These are phyloP conservation scores for Hordeum marinum DNA, from an alignment of 176 grass and related monocot genomes.

Conservation along the genomic window DNA sequence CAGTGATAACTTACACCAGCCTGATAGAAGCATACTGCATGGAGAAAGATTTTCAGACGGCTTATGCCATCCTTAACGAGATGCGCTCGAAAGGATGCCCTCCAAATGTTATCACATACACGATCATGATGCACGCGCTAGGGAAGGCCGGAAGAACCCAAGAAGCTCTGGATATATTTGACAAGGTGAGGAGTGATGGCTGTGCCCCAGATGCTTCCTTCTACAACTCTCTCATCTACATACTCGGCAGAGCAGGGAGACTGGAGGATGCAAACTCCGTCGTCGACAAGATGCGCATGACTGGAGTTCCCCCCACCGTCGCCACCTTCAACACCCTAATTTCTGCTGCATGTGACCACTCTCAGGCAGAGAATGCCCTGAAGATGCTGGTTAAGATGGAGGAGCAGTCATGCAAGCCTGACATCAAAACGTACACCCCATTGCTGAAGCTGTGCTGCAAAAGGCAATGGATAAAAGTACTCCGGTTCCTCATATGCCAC, in stretches of 20 bases:
- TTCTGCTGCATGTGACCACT: slow-evolving; percentile 64
- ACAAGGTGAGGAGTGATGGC: slow-evolving; percentile 55
- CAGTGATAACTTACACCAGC: slow-evolving; percentile 74
- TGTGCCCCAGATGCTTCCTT: slow-evolving; percentile 60
- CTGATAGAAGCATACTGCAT: slow-evolving; percentile 76
- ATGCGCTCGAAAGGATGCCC: slow-evolving; percentile 42
- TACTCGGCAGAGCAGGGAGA: slow-evolving; percentile 52
- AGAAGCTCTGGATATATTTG: slow-evolving; percentile 62
- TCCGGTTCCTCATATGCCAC: slow-evolving; percentile 62
- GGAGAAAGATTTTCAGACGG: slow-evolving; percentile 64
- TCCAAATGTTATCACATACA: slow-evolving; percentile 84
- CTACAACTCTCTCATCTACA: slow-evolving; percentile 87
- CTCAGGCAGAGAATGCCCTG: slow-evolving; percentile 54
- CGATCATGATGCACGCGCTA: slow-evolving; percentile 72
- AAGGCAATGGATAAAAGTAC: slow-evolving; percentile 58
- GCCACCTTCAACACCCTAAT: slow-evolving; percentile 80
- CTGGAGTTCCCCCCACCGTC: slow-evolving; percentile 39
- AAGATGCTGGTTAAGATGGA: slow-evolving; percentile 71
- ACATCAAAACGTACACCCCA: slow-evolving; percentile 68
- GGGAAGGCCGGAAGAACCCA: slow-evolving; percentile 56
- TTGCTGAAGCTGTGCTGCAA: slow-evolving; percentile 83
- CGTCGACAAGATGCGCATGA: slow-evolving; percentile 49
- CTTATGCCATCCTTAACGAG: slow-evolving; percentile 34
- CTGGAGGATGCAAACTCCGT: slow-evolving; percentile 51
- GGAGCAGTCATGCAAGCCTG: slow-evolving; percentile 53